Evolutionary conservation across 768 basidiomycete genomes (phyloP), one percentile per base, ranked within the genome.

Genomic region (Dacryopinax spathularia): DNA sequence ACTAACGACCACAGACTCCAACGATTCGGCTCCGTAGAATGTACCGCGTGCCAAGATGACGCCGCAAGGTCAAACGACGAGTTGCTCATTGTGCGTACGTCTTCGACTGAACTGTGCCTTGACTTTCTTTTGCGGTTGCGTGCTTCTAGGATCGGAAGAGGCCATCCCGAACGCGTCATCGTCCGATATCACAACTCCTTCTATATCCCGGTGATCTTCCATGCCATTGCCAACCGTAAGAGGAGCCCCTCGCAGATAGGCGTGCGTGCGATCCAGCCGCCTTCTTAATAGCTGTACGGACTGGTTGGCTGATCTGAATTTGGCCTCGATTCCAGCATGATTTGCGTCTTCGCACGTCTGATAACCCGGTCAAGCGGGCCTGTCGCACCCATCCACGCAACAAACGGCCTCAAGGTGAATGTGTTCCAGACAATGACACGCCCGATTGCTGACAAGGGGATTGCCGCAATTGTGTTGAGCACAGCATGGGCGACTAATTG

Each of bases 401-500:
- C 72, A 74, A 4, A 62, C 20, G 16, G 33, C 4, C 33, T 63
- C 41, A 6, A 66, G 43, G 22, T 56, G 22, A 18, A 18, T 2
- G 62, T 70, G 70, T 0, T 0, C n/a, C 0, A 33, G 22, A 39
- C 70, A 71, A 60, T 65, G 70, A n/a, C 61, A 65, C 33, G 69
- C 63, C 7, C 61, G 63, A 2, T 61, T 29, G 13, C 25, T 63
- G 4, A 16, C 18, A 5, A 74, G 64, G 15, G 72, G 66, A 2
- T 37, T 64, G 1, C 66, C 48, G 64, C 75, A 76, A 36, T 74
- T 66, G 41, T 73, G 72, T 1, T 69, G 66, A 22, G 62, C 66
- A 64, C 75, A 77, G 36, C 72, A 71, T 1, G 72, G 71, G 56
- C 70, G 72, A 10, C 74, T 75, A 61, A 77, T 68, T 9, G 69